Evolutionary conservation across 352 stramenopile species (phyloP).

Genomic region (Pythium brassicae): DNA sequence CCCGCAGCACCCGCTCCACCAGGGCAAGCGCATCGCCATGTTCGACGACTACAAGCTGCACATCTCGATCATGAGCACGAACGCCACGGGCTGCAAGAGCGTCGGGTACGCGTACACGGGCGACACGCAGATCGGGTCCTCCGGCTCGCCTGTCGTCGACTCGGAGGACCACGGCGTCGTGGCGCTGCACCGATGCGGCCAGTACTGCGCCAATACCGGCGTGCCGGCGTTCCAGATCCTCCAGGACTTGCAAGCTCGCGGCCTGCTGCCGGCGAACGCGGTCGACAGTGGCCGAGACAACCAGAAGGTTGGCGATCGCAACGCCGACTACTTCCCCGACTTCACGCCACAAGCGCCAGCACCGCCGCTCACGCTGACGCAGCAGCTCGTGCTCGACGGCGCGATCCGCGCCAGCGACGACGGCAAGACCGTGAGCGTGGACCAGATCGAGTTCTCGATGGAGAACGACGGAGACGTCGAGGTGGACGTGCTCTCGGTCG

Average conservation of each 20-base stretch:
- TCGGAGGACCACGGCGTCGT: slow-evolving; percentile 49
- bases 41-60: slow-evolving; percentile 22
- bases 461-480: slow-evolving; percentile 33
- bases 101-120: slow-evolving; percentile 55
- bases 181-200: slow-evolving; percentile 65
- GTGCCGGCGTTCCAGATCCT: slow-evolving; percentile 45
- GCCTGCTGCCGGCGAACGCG: slow-evolving; percentile 20
- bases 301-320: slow-evolving; percentile 6
- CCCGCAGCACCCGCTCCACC: slow-evolving; percentile 25
- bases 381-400: slow-evolving; percentile 21
- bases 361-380: slow-evolving; percentile 9
- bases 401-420: slow-evolving; percentile 22
- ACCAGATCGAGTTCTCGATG: slow-evolving; percentile 49
- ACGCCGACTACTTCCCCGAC: slow-evolving; percentile 30
- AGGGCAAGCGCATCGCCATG: slow-evolving; percentile 24
- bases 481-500: slow-evolving; percentile 55
- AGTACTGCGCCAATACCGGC: slow-evolving; percentile 51
- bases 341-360: slow-evolving; percentile 27
- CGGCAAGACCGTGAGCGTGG: slow-evolving; percentile 28
- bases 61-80: slow-evolving; percentile 29
- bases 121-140: slow-evolving; percentile 62
- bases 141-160: slow-evolving; percentile 53
- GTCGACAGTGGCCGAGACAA: slow-evolving; percentile 34
- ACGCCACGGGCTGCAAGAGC: slow-evolving; percentile 26
- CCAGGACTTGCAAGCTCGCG: slow-evolving; percentile 25